Base-by-base conservation (phyloP, 2,329 filamentous ascomycete genomes). In the Hypocreales sp. region DNA sequence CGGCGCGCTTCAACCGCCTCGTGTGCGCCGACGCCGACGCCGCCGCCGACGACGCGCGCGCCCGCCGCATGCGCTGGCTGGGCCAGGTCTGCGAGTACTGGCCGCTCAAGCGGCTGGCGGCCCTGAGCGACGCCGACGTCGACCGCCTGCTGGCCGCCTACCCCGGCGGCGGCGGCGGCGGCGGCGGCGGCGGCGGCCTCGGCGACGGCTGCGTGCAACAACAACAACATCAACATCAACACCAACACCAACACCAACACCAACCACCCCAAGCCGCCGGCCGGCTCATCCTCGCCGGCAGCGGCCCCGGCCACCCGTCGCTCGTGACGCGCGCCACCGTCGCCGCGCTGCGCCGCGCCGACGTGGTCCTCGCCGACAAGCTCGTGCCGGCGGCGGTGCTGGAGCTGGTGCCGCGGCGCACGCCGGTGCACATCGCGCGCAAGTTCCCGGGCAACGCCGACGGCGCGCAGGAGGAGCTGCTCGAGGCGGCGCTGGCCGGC, bases 381-480 rank as follows among this genome's bases (percentile, higher is more conserved):
- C 75, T 90, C 25, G 80, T 90, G 4, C 82, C 90, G 0, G 66
- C 81, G 0, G 73, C 79, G 7, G 82, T 98, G 3, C 64, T 98
- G 8, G 81, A 87, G 37, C 70, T 98, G 11, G 79, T 95, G 30
- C 90, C 90, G 2, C 81, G 90, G 20, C 72, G 87, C 29, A 92
- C 86, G 7, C 76, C 79, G 8, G 77, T 95, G 9, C 74, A 82
- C 42, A 98, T 98, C 41, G 87, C 90, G 5, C 79, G 86, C 44
- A 98, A 98, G 50, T 98, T 98, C 53, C 90, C 90, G 1, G 90
- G 90, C 14, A 95, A 98, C 51, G 90, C 90, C 22, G 90, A 98
- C 41, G 72, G 73, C 24, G 90, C 90, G 0, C 90, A 98, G 48
- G 74, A 86, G 44, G 90, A 98, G 52, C 72, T 98, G 5, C 67